Evolutionary conservation across 2,329 filamentous ascomycete genomes (phyloP).

Genomic region (Simplicillium sp.): DNA sequence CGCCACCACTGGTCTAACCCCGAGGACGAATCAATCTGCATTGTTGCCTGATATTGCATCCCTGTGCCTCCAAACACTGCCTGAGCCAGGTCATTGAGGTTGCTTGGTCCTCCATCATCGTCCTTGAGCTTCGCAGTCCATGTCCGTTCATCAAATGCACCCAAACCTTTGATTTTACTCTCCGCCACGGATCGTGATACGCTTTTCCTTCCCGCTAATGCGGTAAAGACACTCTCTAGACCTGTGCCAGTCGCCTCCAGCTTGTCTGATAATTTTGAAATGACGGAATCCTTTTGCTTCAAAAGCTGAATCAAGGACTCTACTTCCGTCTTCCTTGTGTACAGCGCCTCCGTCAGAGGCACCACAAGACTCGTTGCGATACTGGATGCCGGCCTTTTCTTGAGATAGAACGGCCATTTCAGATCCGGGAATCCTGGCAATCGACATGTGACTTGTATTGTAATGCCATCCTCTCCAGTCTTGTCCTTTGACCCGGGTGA

Average conservation of each 20-base stretch:
- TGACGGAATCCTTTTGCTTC: constrained; percentile 40
- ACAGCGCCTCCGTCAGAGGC: constrained; percentile 39
- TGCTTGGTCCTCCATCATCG: constrained; percentile 15
- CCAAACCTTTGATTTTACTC: constrained; percentile 41
- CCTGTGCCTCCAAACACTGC: constrained; percentile 28
- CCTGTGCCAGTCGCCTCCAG: constrained; percentile 40
- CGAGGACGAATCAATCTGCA: constrained; percentile 21
- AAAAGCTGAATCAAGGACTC: constrained; percentile 32
- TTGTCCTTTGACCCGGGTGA: constrained; percentile 20
- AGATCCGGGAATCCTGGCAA: constrained; percentile 58
- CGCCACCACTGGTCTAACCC: constrained; percentile 41
- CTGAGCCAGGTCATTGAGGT: constrained; percentile 26
- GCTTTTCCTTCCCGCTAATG: constrained; percentile 37
- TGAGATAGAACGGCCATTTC: constrained; percentile 54
- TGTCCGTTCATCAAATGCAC: constrained; percentile 30
- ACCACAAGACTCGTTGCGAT: constrained; percentile 40
- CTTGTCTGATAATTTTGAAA: constrained; percentile 43
- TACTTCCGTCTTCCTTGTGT: constrained; percentile 27
- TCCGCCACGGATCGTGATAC: constrained; percentile 33
- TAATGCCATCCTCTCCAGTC: constrained; percentile 30
- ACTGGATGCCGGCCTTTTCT: constrained; percentile 29
- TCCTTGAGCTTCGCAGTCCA: constrained; percentile 24
- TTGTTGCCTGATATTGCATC: constrained; percentile 17
- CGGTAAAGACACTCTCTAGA: constrained; percentile 43
- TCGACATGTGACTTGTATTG: constrained; percentile 45